Evolutionary conservation across 805 yeast species (phyloP).

Genomic region (Wickerhamomyces hampshirensis): DNA sequence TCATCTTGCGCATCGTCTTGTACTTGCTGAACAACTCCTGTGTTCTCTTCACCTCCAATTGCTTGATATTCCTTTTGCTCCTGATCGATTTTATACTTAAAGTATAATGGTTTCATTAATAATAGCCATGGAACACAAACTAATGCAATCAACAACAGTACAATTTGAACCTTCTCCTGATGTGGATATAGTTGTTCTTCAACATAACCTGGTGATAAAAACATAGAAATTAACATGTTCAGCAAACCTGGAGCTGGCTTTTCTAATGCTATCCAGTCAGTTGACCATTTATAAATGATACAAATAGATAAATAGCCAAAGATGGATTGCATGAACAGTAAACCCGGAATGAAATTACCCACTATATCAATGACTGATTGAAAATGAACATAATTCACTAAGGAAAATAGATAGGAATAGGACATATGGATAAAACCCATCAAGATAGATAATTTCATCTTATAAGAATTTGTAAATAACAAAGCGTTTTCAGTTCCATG

Average conservation of each 20-base stretch:
- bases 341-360: slow-evolving; percentile 93
- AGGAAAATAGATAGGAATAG: slow-evolving; percentile 79
- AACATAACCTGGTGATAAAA: slow-evolving; percentile 84
- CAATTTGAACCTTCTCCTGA: slow-evolving; percentile 71
- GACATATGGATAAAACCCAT: slow-evolving; percentile 96
- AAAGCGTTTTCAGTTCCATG: slow-evolving; percentile 96
- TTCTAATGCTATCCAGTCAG: slow-evolving; percentile 79
- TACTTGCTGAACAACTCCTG: slow-evolving; percentile 52
- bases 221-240: slow-evolving; percentile 95
- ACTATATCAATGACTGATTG: slow-evolving; percentile 72
- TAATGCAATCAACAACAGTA: slow-evolving; percentile 68
- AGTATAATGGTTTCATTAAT: slow-evolving; percentile 74
- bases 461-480: slow-evolving; percentile 89
- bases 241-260: slow-evolving; percentile 88
- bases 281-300: slow-evolving; percentile 90
- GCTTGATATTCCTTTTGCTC: slow-evolving; percentile 25
- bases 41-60: slow-evolving; percentile 37
- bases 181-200: slow-evolving; percentile 79
- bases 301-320: slow-evolving; percentile 88
- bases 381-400: slow-evolving; percentile 71
- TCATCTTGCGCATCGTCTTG: slow-evolving; percentile 44
- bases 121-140: slow-evolving; percentile 93
- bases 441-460: slow-evolving; percentile 92
- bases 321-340: slow-evolving; percentile 92
- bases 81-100: slow-evolving; percentile 44